These are phyloP conservation scores for Nannochloropsis salina DNA, from an alignment of 108 stramenopile species.

Conservation along the genomic window DNA sequence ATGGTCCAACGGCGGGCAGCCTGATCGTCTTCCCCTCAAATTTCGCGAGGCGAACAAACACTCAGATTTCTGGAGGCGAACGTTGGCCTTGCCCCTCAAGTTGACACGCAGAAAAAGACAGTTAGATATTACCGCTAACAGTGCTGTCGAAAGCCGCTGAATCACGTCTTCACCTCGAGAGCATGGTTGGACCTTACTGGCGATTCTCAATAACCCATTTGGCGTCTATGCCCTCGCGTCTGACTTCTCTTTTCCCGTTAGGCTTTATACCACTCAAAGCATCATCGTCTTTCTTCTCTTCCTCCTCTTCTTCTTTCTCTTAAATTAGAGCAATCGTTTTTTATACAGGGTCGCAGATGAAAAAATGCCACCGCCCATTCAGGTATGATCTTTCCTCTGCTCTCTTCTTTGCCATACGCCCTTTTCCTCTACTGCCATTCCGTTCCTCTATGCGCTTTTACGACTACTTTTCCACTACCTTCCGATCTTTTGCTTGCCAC, in stretches of 20 bases:
- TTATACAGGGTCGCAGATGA: background rate
- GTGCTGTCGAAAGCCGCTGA: background rate
- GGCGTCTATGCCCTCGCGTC: too few relatives aligned
- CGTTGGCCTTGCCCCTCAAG: background rate
- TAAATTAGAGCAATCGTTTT: background rate
- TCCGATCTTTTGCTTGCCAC: background rate
- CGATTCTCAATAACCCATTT: too few relatives aligned
- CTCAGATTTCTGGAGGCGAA: background rate
- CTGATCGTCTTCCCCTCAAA: background rate
- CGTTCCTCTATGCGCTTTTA: background rate
- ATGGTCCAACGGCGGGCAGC: background rate
- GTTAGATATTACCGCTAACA: background rate
- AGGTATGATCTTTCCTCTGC: background rate
- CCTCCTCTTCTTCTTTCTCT: background rate
- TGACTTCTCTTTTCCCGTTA: background rate
- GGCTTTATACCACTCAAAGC: background rate
- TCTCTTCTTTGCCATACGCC: background rate
- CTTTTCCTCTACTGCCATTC: background rate
- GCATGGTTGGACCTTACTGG: too few relatives aligned
- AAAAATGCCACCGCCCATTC: too few relatives aligned
- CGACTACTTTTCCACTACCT: background rate
- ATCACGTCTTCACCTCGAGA: too few relatives aligned
- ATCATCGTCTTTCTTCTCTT: background rate
- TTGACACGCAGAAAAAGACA: background rate
- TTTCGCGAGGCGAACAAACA: background rate